phyloP scores from a whole-genome alignment of 441 rosid species.

The Erysimum pusillum region DNA sequence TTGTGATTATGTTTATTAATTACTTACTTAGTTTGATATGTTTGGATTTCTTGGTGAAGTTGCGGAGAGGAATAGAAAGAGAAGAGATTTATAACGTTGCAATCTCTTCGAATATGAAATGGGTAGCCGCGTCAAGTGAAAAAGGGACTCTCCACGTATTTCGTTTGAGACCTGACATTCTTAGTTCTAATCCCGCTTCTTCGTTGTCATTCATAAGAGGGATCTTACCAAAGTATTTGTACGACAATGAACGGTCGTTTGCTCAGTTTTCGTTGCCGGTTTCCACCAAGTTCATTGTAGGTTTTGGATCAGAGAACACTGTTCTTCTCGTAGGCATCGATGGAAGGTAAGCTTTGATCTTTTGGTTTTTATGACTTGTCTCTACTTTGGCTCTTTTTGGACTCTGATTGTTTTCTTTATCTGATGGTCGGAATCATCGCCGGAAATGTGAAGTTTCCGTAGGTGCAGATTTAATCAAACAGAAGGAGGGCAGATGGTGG shows the following conservation, averaged over 20 bases:
- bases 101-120: slow-evolving; percentile 69
- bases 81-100: slow-evolving; percentile 80
- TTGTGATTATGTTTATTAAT: not conserved
- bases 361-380: not conserved
- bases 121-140: slow-evolving; percentile 85
- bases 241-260: slow-evolving; percentile 86
- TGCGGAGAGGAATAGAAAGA: slow-evolving; percentile 82
- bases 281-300: slow-evolving; percentile 69
- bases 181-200: slow-evolving; percentile 61
- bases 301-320: slow-evolving; percentile 80
- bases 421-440: slow-evolving; percentile 1
- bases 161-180: slow-evolving; percentile 69
- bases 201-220: slow-evolving; percentile 81
- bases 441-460: slow-evolving; percentile 62
- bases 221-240: slow-evolving; percentile 76
- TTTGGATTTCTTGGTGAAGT: slow-evolving; percentile 51
- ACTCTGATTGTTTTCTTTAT: slow-evolving; percentile 9
- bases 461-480: slow-evolving; percentile 78
- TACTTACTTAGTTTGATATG: not conserved
- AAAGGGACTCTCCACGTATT: slow-evolving; percentile 87
- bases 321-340: slow-evolving; percentile 73
- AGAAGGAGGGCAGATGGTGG: slow-evolving; percentile 81
- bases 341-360: slow-evolving; percentile 65
- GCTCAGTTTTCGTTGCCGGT: slow-evolving; percentile 84
- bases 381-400: slow-evolving; percentile 12